Percentiles rank a stretch among this genome's conserved stretches.
Evolutionary conservation across 225 moss, liverwort and hornwort genomes (phyloP).

Genomic region (Pseudoscleropodium purum): DNA sequence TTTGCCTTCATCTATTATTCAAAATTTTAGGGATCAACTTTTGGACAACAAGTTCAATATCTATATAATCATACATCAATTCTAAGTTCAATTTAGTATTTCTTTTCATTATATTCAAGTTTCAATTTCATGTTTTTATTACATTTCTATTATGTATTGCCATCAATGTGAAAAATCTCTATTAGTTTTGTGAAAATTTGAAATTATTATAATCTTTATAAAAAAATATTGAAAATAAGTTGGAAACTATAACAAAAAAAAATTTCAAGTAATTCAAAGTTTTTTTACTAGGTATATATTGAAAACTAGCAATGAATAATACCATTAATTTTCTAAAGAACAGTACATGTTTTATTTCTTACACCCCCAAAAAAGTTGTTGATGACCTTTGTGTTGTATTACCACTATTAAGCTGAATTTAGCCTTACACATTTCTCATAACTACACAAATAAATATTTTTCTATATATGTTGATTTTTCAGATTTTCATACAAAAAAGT

Average conservation of each 20-base stretch:
- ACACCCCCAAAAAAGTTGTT: background rate
- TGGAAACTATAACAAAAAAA: background rate
- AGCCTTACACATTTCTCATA: no score
- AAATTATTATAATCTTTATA: background rate
- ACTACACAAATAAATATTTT: no score
- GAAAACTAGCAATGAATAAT: background rate
- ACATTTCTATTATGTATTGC: fast-evolving
- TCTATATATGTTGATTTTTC: no score
- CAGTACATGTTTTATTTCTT: fast-evolving
- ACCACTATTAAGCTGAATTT: background rate
- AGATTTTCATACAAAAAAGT: background rate
- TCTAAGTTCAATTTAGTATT: background rate
- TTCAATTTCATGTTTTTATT: background rate
- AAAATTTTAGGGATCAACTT: background rate
- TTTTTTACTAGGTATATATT: background rate
- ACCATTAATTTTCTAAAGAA: background rate
- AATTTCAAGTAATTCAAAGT: background rate
- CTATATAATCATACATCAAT: background rate
- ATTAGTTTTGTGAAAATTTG: no score
- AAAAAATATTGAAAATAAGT: background rate
- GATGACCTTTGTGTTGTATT: no score
- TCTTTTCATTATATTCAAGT: background rate
- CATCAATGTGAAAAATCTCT: background rate
- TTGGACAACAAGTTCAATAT: background rate
- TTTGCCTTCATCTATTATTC: background rate